Evolutionary conservation across 805 yeast genomes (phyloP).

Genomic region (Schwanniomyces pseudopolymorphus): DNA sequence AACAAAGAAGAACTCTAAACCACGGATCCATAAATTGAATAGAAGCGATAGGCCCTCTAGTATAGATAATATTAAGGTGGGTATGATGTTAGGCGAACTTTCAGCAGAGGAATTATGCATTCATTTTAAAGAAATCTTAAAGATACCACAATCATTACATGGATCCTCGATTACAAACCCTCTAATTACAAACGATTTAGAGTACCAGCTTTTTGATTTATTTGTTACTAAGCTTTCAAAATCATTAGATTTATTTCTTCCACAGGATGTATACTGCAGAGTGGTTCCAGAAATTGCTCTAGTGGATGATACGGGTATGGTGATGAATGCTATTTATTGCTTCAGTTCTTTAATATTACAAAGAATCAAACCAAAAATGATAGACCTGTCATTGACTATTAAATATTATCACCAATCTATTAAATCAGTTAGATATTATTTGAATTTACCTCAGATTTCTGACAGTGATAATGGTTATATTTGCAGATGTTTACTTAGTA

Average conservation of each 20-base stretch:
- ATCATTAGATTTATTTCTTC: constrained; percentile 33
- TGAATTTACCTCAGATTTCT: constrained; percentile 24
- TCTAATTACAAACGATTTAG: constrained; percentile 19
- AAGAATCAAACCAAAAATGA: constrained; percentile 24
- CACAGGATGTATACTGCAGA: constrained; percentile 25
- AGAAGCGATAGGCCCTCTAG: constrained; percentile 7
- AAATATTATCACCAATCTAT: constrained; percentile 38
- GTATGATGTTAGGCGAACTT: constrained; percentile 17
- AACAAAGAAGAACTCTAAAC: constrained; percentile 36
- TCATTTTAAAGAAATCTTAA: constrained; percentile 22
- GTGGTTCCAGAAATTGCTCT: constrained; percentile 37
- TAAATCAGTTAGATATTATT: constrained; percentile 28
- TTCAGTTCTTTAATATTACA: constrained; percentile 36
- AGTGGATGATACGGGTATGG: constrained; percentile 37
- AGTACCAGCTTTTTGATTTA: constrained; percentile 31
- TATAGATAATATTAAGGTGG: neutral
- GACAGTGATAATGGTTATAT: constrained; percentile 25
- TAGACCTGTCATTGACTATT: constrained; percentile 32
- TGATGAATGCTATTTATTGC: constrained; percentile 36
- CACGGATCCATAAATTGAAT: constrained; percentile 35
- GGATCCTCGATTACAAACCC: constrained; percentile 3
- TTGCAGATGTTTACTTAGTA: constrained; percentile 37
- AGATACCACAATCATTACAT: constrained; percentile 13
- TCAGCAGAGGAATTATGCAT: constrained; percentile 22
- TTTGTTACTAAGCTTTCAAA: constrained; percentile 28